Evolutionary conservation across 2,329 filamentous ascomycete species (phyloP), one percentile per base, ranked within the genome.

Genomic region (Diaporthe humulicola): DNA sequence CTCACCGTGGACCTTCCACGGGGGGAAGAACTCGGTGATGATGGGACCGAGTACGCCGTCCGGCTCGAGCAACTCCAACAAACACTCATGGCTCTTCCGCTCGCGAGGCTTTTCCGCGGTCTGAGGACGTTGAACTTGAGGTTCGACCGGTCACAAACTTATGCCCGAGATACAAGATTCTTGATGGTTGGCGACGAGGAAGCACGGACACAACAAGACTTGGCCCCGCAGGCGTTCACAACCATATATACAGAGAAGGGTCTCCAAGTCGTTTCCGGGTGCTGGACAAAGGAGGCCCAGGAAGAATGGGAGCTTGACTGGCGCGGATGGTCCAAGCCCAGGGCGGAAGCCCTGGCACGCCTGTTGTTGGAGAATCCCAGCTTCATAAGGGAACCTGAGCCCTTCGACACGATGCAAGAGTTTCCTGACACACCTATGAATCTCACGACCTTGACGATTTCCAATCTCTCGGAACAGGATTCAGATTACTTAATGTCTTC

Each of bases 91-190:
- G 70, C 48, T 3, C 22, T 76, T 4, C 75, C 73, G 19, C 60
- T 52, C 1, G 12, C 75, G 28, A 57, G 73, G 7, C 40, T 57
- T 12, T 66, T 76, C n/a, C 33, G 33, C 10, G 40, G 36, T 3
- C 40, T 75, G 30, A 38, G 48, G 7, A 54, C 22, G 4, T 25
- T 76, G 61, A 67, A 73, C 14, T n/a, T 76, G 61, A 71, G 70
- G n/a, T 50, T 75, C 22, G 2, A 19, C 38, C 12, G 25, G 40
- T 3, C 8, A 22, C 8, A 45, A 28, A 25, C 5, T 33, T n/a
- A 25, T 25, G 12, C 22, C 25, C 8, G n/a, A 30, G 19, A 8
- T 14, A 4, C 22, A 17, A 14, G 42, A 15, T 14, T 3, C 9
- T 19, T 22, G 60, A 48, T 15, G 28, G 5, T 45, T n/a, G 40